These are phyloP conservation scores for Magnolia kwangsiensis DNA, from an alignment of 164 flowering plant species.

Conservation along the genomic window DNA sequence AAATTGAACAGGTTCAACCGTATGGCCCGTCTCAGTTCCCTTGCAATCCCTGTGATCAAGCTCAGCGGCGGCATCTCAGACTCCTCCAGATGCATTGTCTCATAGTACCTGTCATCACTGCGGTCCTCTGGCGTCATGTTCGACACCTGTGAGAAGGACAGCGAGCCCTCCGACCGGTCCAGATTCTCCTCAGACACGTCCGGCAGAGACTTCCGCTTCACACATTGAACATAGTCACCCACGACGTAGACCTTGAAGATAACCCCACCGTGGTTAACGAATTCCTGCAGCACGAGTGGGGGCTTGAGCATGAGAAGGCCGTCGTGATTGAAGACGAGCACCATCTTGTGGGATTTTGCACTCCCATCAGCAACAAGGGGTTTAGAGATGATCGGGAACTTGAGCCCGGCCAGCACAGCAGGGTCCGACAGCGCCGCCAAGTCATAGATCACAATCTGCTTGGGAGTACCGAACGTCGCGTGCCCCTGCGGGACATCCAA, in stretches of 20 bases:
- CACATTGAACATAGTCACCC: conserved; percentile 61
- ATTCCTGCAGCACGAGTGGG: conserved; percentile 73
- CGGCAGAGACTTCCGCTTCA: conserved; percentile 69
- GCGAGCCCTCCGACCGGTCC: conserved; percentile 33
- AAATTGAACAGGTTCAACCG: conserved; percentile 67
- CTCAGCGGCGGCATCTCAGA: conserved; percentile 63
- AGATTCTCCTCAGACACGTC: conserved; percentile 64
- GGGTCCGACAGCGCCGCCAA: conserved; percentile 27
- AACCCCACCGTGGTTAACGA: conserved; percentile 84
- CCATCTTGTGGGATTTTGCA: conserved; percentile 77
- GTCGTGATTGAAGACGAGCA: conserved; percentile 46
- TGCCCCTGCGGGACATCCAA: conserved; percentile 10
- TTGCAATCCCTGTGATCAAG: conserved; percentile 52
- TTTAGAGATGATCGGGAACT: conserved; percentile 77
- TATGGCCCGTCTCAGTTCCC: conserved; percentile 47
- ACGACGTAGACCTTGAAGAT: conserved; percentile 82
- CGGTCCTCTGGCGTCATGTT: conserved; percentile 38
- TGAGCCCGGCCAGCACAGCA: conserved; percentile 32
- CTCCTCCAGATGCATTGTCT: conserved; percentile 49
- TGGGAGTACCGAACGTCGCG: conserved; percentile 70
- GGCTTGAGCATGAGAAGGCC: conserved; percentile 48
- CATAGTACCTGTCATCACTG: conserved; percentile 32
- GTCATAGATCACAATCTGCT: conserved; percentile 58
- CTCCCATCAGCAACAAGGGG: conserved; percentile 82
- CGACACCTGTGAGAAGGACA: conserved; percentile 77